phyloP scores from a whole-genome alignment of 805 yeast species.

The Diddensiella caesifluorescens region DNA sequence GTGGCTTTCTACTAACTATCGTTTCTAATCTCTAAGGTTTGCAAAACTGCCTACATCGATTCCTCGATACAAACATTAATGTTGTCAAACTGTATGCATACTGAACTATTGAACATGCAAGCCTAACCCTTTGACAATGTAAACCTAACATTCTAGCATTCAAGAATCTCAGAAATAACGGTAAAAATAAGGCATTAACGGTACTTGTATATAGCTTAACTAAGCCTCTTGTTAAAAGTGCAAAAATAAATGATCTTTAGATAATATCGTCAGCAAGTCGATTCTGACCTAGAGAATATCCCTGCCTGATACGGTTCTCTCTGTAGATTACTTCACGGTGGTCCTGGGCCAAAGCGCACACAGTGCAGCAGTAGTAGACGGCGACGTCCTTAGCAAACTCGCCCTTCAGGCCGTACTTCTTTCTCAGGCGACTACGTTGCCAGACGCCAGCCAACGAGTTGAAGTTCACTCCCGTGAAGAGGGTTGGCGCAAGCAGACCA shows the following conservation, averaged over 20 bases:
- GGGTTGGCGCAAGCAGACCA: neutral
- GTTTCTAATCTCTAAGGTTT: slow-evolving; percentile 38
- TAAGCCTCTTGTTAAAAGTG: neutral
- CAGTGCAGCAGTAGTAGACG: slow-evolving; percentile 11
- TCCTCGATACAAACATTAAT: slow-evolving; percentile 79
- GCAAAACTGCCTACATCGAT: slow-evolving; percentile 75
- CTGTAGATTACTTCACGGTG: slow-evolving; percentile 15
- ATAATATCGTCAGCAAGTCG: neutral
- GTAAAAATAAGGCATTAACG: neutral
- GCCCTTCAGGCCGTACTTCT: slow-evolving; percentile 10
- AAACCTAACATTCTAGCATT: slow-evolving; percentile 14
- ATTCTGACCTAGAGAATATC: slow-evolving; percentile 6
- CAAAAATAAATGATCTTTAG: slow-evolving; percentile 3
- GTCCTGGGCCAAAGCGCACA: slow-evolving; percentile 18
- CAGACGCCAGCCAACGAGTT: slow-evolving; percentile 4
- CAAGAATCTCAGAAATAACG: slow-evolving; percentile 21
- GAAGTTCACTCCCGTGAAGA: neutral
- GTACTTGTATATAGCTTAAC: slow-evolving; percentile 1
- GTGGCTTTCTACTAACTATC: too few species aligned
- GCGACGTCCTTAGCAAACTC: slow-evolving; percentile 6
- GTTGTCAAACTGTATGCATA: slow-evolving; percentile 53
- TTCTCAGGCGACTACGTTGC: slow-evolving; percentile 11
- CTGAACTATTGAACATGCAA: neutral
- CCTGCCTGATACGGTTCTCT: slow-evolving; percentile 6
- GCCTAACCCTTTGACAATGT: neutral